Percentiles rank a stretch among this genome's conserved stretches.
Evolutionary conservation across 495 filamentous ascomycete genomes (phyloP).

Genomic region (Trichoderma reesei): DNA sequence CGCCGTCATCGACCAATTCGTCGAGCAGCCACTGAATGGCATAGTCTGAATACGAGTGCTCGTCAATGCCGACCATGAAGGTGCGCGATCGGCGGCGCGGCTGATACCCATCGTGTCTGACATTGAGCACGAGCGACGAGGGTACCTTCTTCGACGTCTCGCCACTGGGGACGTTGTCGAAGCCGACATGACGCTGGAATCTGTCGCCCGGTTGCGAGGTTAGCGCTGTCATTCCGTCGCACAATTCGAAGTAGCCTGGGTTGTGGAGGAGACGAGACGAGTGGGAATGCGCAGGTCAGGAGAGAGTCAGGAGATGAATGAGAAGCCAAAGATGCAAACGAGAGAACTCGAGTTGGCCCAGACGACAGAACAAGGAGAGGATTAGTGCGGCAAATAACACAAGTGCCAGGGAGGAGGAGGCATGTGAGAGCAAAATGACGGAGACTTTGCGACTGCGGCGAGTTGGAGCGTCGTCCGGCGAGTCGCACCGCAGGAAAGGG

Average conservation of each 20-base stretch:
- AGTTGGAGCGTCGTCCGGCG: background rate
- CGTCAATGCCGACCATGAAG: constrained; percentile 88
- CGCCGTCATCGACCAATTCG: constrained; percentile 91
- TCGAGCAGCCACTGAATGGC: constrained; percentile 91
- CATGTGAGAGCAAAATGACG: background rate
- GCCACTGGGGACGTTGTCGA: constrained; percentile 75
- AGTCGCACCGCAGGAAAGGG: background rate
- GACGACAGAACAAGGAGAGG: background rate
- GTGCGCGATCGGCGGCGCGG: constrained; percentile 76
- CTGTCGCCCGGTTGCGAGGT: constrained; percentile 28
- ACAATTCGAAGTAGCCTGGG: constrained; percentile 13
- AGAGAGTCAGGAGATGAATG: constrained; percentile 9
- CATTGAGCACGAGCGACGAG: constrained; percentile 74
- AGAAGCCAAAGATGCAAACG: constrained; percentile 10
- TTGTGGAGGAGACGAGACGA: background rate
- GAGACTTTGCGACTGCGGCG: background rate
- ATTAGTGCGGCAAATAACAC: background rate
- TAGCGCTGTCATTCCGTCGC: constrained; percentile 35
- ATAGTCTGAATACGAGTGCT: constrained; percentile 92
- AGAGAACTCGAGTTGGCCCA: background rate
- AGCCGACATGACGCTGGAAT: constrained; percentile 66
- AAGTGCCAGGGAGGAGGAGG: background rate
- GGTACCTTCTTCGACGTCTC: constrained; percentile 57
- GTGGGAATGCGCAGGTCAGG: background rate
- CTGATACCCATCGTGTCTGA: constrained; percentile 83